Percentiles rank a stretch among this genome's conserved stretches.
These are phyloP conservation scores for Ceratobasidium theobromae DNA, from an alignment of 1,284 basidiomycete species.

Conservation along the genomic window DNA sequence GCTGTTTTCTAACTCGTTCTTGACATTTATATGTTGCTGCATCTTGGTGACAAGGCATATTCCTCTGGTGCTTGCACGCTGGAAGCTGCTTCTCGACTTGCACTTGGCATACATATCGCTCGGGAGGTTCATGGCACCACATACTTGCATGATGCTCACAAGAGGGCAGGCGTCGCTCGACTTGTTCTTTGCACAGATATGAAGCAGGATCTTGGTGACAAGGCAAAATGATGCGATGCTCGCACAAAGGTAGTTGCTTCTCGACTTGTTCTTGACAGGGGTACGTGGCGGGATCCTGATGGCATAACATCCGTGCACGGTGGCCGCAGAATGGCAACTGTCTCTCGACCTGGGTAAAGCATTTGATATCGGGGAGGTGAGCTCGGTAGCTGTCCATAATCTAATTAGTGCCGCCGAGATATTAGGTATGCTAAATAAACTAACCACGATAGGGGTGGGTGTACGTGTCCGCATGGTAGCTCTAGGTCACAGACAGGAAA, in stretches of 20 bases:
- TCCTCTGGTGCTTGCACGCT: constrained; percentile 50
- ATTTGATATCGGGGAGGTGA: constrained; percentile 52
- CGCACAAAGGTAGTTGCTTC: constrained; percentile 43
- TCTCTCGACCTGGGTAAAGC: constrained; percentile 59
- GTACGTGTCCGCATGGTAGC: constrained; percentile 64
- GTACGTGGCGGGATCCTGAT: constrained; percentile 51
- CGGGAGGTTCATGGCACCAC: constrained; percentile 51
- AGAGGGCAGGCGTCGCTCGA: constrained; percentile 43
- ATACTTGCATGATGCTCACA: constrained; percentile 59
- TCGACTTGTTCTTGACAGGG: constrained; percentile 50
- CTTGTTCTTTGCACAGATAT: constrained; percentile 46
- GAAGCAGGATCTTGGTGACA: neutral
- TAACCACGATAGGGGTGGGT: constrained; percentile 55
- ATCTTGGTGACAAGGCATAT: neutral
- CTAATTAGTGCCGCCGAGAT: neutral
- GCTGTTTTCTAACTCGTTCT: constrained; percentile 47
- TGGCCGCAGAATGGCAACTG: constrained; percentile 4
- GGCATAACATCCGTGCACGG: constrained; percentile 47
- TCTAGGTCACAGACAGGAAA: constrained; percentile 42
- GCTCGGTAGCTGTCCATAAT: constrained; percentile 50
- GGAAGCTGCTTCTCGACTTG: constrained; percentile 50
- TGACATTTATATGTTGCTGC: neutral
- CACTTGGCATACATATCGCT: constrained; percentile 46
- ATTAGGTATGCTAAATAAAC: constrained; percentile 37
- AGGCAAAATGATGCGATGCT: neutral